Percentiles rank a stretch among this genome's conserved stretches.
phyloP scores from a whole-genome alignment of 116 monocot genomes.

The Iris pallida region DNA sequence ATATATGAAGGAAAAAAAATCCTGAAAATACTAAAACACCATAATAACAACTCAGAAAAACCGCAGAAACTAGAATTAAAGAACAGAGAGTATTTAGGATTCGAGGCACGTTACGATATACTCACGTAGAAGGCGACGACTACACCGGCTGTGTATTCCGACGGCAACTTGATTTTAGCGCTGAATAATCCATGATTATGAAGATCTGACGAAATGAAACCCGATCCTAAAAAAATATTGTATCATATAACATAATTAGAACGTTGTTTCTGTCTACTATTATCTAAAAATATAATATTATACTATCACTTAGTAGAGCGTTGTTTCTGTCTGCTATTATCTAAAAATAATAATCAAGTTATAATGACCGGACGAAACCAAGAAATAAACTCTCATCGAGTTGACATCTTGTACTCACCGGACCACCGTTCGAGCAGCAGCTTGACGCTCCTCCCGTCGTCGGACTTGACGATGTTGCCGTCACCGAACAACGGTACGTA shows the following conservation, averaged over 20 bases:
- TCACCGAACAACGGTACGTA: constrained; percentile 60
- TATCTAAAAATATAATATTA: too few relatives aligned
- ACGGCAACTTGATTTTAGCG: constrained; percentile 72
- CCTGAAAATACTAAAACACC: too few relatives aligned
- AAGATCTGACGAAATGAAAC: constrained; percentile 72
- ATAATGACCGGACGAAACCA: too few relatives aligned
- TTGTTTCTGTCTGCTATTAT: too few relatives aligned
- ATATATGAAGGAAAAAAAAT: too few relatives aligned
- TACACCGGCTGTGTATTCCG: constrained; percentile 79
- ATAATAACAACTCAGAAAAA: too few relatives aligned
- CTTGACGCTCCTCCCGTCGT: constrained; percentile 37
- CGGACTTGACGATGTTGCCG: constrained; percentile 36
- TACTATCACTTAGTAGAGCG: too few relatives aligned
- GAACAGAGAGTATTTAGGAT: too few relatives aligned
- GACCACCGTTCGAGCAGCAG: constrained; percentile 57
- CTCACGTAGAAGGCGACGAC: constrained; percentile 94
- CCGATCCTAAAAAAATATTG: constrained; percentile 53
- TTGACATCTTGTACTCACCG: constrained; percentile 20
- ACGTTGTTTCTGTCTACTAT: too few relatives aligned
- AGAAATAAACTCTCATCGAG: too few relatives aligned
- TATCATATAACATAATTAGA: neutral
- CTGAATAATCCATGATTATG: constrained; percentile 82
- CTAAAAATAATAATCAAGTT: too few relatives aligned
- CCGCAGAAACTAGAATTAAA: too few relatives aligned
- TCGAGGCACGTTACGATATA: neutral